Evolutionary conservation across 2,329 filamentous ascomycete genomes (phyloP), one percentile per base, ranked within the genome.

Genomic region (Xylaria sp.): DNA sequence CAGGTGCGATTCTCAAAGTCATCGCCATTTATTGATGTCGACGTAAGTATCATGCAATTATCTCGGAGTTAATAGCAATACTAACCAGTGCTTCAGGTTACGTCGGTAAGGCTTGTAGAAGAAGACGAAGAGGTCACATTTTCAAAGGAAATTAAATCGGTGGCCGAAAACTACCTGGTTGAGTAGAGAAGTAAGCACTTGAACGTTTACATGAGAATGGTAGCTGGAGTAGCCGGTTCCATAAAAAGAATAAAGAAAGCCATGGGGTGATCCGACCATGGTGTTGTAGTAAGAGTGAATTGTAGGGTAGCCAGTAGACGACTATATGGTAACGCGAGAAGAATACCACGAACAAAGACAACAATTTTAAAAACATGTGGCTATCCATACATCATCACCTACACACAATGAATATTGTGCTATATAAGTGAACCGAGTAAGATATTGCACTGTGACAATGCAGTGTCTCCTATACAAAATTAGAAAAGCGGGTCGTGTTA

Each of bases 21-120:
- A 50, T 89, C 87, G 67, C 95, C 96, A 32, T 97, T 93, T 80
- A 88, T 98, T 59, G 93, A 98, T 76, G 93, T 99, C 71, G 94
- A 98, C 83, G 95, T 98, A 85, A 90, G 92, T 88, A 70, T 54
- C n/a, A 62, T 11, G 24, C 21, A 7, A 68, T 45, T 32, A 24
- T 39, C 45, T 21, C 12, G 42, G 48, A 4, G 1, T 32, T 7
- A 14, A 27, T 51, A 47, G 9, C 34, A 42, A 60, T 63, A 19
- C 53, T 60, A 60, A 75, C 80, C 79, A 79, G 69, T 65, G 17
- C 55, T 21, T 2, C 65, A 89, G 92, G 90, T 94, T 60, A 84
- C 85, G 2, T 86, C 89, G 54, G 91, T 95, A 27, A 87, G 87
- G 30, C 82, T 96, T 74, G 76, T 94, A 64, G 92, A 93, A 72